phyloP scores from a whole-genome alignment of 2,329 filamentous ascomycete species.

The Ophiosphaerella narmari region DNA sequence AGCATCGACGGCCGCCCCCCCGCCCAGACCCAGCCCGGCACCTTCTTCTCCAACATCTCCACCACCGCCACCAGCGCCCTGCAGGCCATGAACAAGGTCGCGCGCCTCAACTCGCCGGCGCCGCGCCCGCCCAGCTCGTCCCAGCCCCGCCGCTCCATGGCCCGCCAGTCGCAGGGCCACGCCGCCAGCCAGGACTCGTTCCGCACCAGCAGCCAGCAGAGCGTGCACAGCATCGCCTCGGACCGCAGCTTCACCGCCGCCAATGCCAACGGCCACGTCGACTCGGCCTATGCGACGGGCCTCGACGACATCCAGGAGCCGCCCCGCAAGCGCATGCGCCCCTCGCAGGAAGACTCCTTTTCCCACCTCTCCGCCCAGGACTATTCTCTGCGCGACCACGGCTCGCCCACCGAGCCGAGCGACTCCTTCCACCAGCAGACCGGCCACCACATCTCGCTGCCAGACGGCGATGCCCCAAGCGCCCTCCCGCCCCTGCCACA shows the following conservation, averaged over 20 bases:
- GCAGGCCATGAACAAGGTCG: constrained; percentile 90
- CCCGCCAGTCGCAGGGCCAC: constrained; percentile 71
- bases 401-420: constrained; percentile 77
- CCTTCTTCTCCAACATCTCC: constrained; percentile 97
- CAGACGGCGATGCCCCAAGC: constrained; percentile 59
- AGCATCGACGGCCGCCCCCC: constrained; percentile 70
- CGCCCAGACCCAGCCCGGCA: constrained; percentile 70
- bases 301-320: constrained; percentile 68
- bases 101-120: constrained; percentile 85
- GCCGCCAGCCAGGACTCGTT: constrained; percentile 67
- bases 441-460: constrained; percentile 52
- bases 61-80: constrained; percentile 90
- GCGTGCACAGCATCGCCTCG: constrained; percentile 68
- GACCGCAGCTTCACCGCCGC: constrained; percentile 70
- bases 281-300: constrained; percentile 70
- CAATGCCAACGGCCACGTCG: constrained; percentile 54
- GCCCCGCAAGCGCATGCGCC: constrained; percentile 75
- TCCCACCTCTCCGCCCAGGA: constrained; percentile 56
- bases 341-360: constrained; percentile 48
- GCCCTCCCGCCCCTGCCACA: constrained; percentile 68
- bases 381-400: constrained; percentile 60
- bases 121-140: constrained; percentile 65
- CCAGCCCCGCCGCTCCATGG: constrained; percentile 69
- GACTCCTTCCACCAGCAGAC: constrained; percentile 67
- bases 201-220: constrained; percentile 81